phyloP scores from a whole-genome alignment of 768 basidiomycete genomes.

The Tricholoma hemisulphureum region DNA sequence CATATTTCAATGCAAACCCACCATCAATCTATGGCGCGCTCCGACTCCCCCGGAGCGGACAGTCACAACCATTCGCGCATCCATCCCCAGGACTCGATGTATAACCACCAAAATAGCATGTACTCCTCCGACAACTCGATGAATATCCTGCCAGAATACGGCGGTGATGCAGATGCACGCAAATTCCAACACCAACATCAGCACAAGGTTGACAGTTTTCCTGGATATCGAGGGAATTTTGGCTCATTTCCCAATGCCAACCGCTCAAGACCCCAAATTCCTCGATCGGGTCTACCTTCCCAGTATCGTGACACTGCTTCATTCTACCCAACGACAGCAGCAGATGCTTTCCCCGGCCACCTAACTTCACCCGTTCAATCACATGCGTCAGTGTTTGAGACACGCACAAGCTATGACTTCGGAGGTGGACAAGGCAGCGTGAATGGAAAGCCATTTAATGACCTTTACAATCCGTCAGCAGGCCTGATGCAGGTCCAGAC shows the following conservation, averaged over 20 bases:
- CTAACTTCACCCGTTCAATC: constrained; percentile 40
- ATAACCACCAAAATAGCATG: constrained; percentile 34
- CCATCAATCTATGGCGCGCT: constrained; percentile 38
- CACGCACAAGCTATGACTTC: constrained; percentile 37
- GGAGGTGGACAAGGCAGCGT: constrained; percentile 23
- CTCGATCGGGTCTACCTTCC: constrained; percentile 31
- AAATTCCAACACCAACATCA: constrained; percentile 32
- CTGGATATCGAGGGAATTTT: constrained; percentile 34
- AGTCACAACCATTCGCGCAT: constrained; percentile 34
- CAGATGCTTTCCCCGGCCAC: constrained; percentile 36
- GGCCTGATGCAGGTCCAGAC: not conserved
- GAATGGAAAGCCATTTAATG: constrained; percentile 30
- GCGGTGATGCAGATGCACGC: constrained; percentile 37
- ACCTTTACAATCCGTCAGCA: constrained; percentile 26
- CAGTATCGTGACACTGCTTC: constrained; percentile 35
- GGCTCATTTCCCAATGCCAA: constrained; percentile 42
- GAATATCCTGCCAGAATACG: constrained; percentile 39
- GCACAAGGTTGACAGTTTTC: constrained; percentile 37
- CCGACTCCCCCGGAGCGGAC: constrained; percentile 51
- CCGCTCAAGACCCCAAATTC: constrained; percentile 40
- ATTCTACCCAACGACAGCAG: constrained; percentile 30
- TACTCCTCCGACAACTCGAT: constrained; percentile 37
- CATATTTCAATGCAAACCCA: constrained; percentile 49
- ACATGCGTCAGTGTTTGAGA: constrained; percentile 38
- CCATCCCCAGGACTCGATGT: constrained; percentile 34